Percentiles rank a stretch among this genome's conserved stretches.
These are phyloP conservation scores for Scalesia atractyloides DNA, from an alignment of 129 eudicot genomes.

Conservation along the genomic window DNA sequence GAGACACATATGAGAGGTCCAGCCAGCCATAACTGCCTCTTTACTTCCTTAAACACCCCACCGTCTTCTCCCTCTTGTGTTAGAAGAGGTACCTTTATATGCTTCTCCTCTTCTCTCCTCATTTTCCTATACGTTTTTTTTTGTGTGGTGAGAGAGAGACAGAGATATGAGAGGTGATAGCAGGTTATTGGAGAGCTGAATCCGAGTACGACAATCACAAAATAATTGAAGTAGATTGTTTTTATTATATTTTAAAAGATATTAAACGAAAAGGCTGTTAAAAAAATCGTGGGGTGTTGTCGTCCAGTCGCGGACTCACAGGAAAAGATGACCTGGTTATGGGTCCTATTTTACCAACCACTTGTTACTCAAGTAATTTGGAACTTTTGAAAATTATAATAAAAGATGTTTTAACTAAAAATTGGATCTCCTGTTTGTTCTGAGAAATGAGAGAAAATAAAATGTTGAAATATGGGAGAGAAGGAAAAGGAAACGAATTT, in stretches of 20 bases:
- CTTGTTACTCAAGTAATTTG: too few species aligned
- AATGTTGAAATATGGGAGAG: too few species aligned
- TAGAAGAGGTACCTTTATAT: slow-evolving; percentile 9
- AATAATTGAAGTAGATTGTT: neutral
- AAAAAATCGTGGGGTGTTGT: neutral
- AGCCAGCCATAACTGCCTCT: slow-evolving; percentile 72
- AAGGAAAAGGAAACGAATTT: too few species aligned
- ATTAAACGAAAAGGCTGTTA: neutral
- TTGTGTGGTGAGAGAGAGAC: neutral
- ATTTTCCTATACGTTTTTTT: neutral
- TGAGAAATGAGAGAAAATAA: too few species aligned
- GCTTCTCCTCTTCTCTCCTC: slow-evolving; percentile 25
- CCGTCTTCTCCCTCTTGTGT: slow-evolving; percentile 14
- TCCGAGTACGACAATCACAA: too few species aligned
- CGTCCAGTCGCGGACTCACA: neutral
- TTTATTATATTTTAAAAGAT: too few species aligned
- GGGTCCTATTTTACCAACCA: neutral
- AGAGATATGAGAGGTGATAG: neutral
- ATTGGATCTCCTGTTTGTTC: too few species aligned
- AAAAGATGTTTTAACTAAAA: too few species aligned
- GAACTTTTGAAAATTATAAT: too few species aligned
- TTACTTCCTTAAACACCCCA: slow-evolving; percentile 43
- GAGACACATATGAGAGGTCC: slow-evolving; percentile 71
- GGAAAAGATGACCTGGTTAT: neutral
- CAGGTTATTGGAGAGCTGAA: too few species aligned